Evolutionary conservation across 495 filamentous ascomycete genomes (phyloP), one percentile per base, ranked within the genome.

Genomic region (Xylaria cubensis): DNA sequence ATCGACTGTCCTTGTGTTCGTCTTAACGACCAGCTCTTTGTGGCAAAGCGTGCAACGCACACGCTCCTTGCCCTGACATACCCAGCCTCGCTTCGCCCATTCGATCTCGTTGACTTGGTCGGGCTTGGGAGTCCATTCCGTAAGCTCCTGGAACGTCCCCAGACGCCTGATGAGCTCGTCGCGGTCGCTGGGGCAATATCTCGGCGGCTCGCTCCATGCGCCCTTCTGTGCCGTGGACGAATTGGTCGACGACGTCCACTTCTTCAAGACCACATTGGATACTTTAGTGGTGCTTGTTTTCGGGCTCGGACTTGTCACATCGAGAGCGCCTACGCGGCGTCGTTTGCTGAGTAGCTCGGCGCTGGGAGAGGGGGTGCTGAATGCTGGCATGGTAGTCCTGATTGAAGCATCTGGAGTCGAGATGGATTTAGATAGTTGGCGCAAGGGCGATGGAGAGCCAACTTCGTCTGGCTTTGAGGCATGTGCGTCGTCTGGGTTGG

Each of bases 51-150:
- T 90, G 80, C 96, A 99, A 32, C 87, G 87, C 48, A 98, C 94
- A 13, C 91, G 90, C 80, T 96, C 92, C 74, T 89, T 90, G 74
- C 91, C 92, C 26, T 91, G 88, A 78, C 95, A 98, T 2, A 90
- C 86, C 96, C 96, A 99, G 2, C 96, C 96, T 41, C 92, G 86
- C 84, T 95, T 97, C 8, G 95, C 94, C 97, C 97, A 99, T 80
- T 93, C 90, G 7, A 98, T 92, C 82, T 98, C 96, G 77, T 90
- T 94, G 73, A 98, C 91, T 46, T 84, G 82, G 13, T 92, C 85
- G 4, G 96, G 93, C 83, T 92, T 98, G 67, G 85, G 91, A 74
- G 86, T 88, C 96, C 96, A 99, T 77, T 92, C 88, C 70, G 94
- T 94, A 55, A 98, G 90, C 72, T 94, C 93, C 66, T 94, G 90